Evolutionary conservation across 1,284 basidiomycete genomes (phyloP).

Genomic region (Neonothopanus nambi): DNA sequence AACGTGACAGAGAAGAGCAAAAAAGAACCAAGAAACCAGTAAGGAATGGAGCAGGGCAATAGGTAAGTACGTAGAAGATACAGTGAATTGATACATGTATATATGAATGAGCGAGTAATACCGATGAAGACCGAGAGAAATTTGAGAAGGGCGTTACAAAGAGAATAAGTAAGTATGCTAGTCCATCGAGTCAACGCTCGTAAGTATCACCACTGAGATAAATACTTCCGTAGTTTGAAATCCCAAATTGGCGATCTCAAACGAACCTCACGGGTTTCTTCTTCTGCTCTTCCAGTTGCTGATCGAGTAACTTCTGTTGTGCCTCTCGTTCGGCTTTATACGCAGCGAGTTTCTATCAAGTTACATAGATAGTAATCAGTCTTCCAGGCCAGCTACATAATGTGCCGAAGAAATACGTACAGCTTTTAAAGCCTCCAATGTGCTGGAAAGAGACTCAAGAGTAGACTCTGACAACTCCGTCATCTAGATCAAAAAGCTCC

Average conservation of each 20-base stretch:
- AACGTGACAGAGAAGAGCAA: too few relatives aligned
- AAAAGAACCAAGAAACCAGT: too few relatives aligned
- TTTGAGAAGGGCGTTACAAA: too few relatives aligned
- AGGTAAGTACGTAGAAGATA: too few relatives aligned
- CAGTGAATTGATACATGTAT: too few relatives aligned
- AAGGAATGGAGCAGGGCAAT: too few relatives aligned
- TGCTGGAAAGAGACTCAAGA: conserved; percentile 57
- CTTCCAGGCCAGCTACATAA: background rate
- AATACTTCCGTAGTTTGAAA: too few relatives aligned
- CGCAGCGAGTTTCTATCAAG: conserved; percentile 58
- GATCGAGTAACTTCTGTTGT: conserved; percentile 41
- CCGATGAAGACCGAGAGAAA: too few relatives aligned
- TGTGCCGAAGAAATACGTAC: conserved; percentile 49
- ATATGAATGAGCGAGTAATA: too few relatives aligned
- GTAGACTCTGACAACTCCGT: conserved; percentile 69
- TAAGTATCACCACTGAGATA: too few relatives aligned
- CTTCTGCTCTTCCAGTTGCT: conserved; percentile 34
- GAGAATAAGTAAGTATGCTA: too few relatives aligned
- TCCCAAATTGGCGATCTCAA: background rate
- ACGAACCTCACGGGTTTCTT: conserved; percentile 12
- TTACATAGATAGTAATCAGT: background rate
- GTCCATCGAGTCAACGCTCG: too few relatives aligned
- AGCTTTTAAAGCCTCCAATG: conserved; percentile 57
- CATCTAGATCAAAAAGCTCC: conserved; percentile 40
- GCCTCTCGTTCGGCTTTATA: conserved; percentile 55